Evolutionary conservation across 2,329 filamentous ascomycete genomes (phyloP).

Genomic region (Trichoderma asperellum): DNA sequence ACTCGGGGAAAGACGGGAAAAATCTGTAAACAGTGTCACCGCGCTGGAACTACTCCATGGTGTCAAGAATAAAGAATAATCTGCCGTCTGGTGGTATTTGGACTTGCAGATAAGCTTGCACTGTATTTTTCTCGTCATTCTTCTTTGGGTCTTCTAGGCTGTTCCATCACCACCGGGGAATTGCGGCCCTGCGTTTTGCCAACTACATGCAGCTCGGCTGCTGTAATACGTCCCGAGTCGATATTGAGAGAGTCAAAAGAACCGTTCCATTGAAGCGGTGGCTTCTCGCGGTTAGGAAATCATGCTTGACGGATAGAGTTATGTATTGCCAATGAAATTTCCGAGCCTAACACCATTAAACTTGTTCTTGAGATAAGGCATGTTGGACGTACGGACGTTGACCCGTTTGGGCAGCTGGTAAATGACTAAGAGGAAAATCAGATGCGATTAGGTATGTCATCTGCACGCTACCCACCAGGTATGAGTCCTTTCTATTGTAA

Average conservation of each 20-base stretch:
- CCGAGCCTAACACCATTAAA: neutral
- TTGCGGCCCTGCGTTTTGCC: neutral
- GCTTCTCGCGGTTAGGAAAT: neutral
- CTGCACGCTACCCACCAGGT: slow-evolving; percentile 3
- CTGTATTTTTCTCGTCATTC: neutral
- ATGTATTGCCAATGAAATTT: slow-evolving; percentile 11
- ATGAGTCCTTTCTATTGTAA: neutral
- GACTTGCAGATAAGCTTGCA: neutral
- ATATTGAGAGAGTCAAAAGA: neutral
- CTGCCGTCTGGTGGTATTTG: neutral
- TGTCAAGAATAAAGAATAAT: neutral
- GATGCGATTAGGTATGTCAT: slow-evolving; percentile 15
- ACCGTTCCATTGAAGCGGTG: neutral
- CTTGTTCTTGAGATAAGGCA: slow-evolving; percentile 21
- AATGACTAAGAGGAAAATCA: neutral
- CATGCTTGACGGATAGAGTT: slow-evolving; percentile 25
- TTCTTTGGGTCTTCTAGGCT: neutral
- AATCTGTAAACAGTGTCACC: neutral
- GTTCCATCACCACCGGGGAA: neutral
- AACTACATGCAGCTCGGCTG: neutral
- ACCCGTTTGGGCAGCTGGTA: slow-evolving; percentile 26
- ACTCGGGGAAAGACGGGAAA: too few species aligned
- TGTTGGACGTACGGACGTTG: slow-evolving; percentile 7
- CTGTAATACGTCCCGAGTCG: neutral
- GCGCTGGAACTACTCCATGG: neutral